Conservation (phyloP, 208 protist species). For the Leishmania lainsoni region DNA sequence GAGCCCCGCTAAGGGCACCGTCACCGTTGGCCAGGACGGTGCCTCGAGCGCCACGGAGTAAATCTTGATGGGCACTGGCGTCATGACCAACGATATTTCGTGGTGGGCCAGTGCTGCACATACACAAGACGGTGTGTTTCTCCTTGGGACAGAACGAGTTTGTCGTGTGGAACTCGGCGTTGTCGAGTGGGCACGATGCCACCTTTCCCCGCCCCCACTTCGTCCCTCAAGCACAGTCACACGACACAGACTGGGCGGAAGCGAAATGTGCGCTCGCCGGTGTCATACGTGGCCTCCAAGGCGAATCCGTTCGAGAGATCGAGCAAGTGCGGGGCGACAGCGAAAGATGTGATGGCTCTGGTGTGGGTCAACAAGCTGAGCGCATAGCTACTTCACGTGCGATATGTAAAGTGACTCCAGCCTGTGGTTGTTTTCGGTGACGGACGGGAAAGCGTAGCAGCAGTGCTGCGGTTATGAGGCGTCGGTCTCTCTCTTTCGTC, state of each 20-base stretch:
- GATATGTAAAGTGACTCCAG: not conserved
- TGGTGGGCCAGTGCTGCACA: slow-evolving; percentile 36
- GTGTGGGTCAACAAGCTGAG: slow-evolving; percentile 62
- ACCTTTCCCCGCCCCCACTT: slow-evolving; percentile 36
- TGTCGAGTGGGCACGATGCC: slow-evolving; percentile 35
- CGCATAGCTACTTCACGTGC: not conserved
- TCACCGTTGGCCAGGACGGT: not conserved
- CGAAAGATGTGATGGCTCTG: slow-evolving; percentile 43
- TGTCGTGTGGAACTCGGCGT: slow-evolving; percentile 49
- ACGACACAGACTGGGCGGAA: not conserved
- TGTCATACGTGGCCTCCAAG: slow-evolving; percentile 35
- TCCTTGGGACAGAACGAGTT: slow-evolving; percentile 39
- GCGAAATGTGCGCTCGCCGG: slow-evolving; percentile 13
- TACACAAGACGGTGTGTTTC: too few species aligned
- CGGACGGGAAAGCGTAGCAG: not conserved
- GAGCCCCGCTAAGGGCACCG: not conserved
- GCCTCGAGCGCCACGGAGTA: slow-evolving; percentile 12
- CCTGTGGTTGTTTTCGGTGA: not conserved
- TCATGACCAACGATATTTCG: slow-evolving; percentile 42
- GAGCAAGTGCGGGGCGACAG: slow-evolving; percentile 31
- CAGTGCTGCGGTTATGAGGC: not conserved
- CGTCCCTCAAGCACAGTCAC: slow-evolving; percentile 5
- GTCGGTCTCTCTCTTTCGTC: not conserved
- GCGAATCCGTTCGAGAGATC: slow-evolving; percentile 32
- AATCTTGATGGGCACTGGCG: slow-evolving; percentile 10